These are phyloP conservation scores for Xerocomellus chrysenteron DNA, from an alignment of 768 basidiomycete species.

Conservation along the genomic window DNA sequence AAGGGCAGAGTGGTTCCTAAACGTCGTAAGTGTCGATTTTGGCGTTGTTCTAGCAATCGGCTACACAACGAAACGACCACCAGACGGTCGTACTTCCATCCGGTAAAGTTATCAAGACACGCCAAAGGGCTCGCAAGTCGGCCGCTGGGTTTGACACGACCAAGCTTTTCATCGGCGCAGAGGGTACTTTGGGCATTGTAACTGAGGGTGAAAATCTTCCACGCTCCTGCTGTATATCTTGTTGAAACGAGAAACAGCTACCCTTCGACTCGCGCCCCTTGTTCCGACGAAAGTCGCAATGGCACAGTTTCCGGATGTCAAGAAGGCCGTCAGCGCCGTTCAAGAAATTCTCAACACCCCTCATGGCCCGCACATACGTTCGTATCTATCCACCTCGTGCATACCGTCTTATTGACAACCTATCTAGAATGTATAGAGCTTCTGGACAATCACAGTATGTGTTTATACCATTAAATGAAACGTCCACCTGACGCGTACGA, in stretches of 20 bases:
- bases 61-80: neutral
- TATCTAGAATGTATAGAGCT: conserved; percentile 81
- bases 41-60: neutral
- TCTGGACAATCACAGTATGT: conserved; percentile 70
- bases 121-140: conserved; percentile 76
- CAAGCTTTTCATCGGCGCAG: conserved; percentile 87
- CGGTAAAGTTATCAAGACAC: conserved; percentile 86
- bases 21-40: conserved; percentile 49
- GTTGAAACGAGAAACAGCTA: conserved; percentile 46
- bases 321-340: conserved; percentile 76
- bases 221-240: neutral
- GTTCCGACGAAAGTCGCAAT: conserved; percentile 86
- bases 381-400: conserved; percentile 22
- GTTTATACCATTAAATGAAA: neutral
- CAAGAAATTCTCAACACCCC: conserved; percentile 73
- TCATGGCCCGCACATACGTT: conserved; percentile 72
- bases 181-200: conserved; percentile 88
- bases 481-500: neutral
- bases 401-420: neutral
- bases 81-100: conserved; percentile 84
- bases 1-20: conserved; percentile 85
- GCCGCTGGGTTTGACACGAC: conserved; percentile 86
- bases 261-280: conserved; percentile 75
- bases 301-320: conserved; percentile 80
- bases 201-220: conserved; percentile 58